Conservation (phyloP, 2,329 filamentous ascomycete genomes). For the Aureobasidium musti region DNA sequence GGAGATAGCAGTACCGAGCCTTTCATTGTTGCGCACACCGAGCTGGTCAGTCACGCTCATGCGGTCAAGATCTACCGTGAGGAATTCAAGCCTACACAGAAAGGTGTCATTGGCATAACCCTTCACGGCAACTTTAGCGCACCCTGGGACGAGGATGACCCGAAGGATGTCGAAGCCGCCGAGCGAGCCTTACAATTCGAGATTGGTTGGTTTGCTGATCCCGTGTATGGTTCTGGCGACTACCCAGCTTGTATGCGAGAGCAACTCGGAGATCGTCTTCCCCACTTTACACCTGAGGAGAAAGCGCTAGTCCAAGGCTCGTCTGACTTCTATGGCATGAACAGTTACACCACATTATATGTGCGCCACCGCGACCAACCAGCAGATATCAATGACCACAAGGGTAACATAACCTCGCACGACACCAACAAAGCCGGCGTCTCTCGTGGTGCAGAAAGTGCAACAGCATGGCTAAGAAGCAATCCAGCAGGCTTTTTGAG, state of each 20-base stretch:
- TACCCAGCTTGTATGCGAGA: constrained; percentile 46
- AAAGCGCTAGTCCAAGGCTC: constrained; percentile 39
- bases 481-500: constrained; percentile 75
- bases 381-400: constrained; percentile 13
- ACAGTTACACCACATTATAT: constrained; percentile 44
- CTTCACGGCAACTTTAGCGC: constrained; percentile 46
- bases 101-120: constrained; percentile 35
- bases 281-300: constrained; percentile 40
- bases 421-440: constrained; percentile 52
- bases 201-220: constrained; percentile 47
- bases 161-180: constrained; percentile 37
- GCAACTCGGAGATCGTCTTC: constrained; percentile 41
- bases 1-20: constrained; percentile 36
- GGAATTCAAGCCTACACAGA: constrained; percentile 44
- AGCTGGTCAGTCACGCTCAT: constrained; percentile 32
- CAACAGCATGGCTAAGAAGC: constrained; percentile 78
- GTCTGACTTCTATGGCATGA: constrained; percentile 42
- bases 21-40: constrained; percentile 44
- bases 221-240: constrained; percentile 38
- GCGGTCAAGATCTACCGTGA: constrained; percentile 36
- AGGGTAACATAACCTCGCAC: constrained; percentile 37
- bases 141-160: constrained; percentile 41
- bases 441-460: constrained; percentile 71
- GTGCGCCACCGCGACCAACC: background rate
- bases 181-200: constrained; percentile 42